Evolutionary conservation across 208 protist genomes (phyloP).

Genomic region (Acanthamoeba healyi): DNA sequence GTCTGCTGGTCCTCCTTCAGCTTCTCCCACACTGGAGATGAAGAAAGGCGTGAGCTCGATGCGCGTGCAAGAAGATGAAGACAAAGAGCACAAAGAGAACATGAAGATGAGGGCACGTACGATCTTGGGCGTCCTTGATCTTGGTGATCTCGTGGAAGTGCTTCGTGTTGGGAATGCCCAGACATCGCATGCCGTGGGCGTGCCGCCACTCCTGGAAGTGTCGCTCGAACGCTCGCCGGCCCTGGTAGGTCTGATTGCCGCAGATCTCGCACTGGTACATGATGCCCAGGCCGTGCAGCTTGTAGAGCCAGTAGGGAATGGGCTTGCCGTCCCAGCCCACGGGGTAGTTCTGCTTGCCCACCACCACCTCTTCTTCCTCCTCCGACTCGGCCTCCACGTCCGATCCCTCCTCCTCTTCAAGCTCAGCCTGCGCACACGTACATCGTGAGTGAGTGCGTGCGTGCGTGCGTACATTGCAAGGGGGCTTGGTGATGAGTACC

Average conservation of each 20-base stretch:
- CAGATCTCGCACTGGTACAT: constrained; percentile 96
- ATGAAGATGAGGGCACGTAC: constrained; percentile 68
- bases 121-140: constrained; percentile 91
- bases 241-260: constrained; percentile 92
- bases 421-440: constrained; percentile 80
- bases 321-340: constrained; percentile 95
- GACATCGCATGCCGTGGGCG: constrained; percentile 91
- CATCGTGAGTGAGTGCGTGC: neutral
- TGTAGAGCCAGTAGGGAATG: constrained; percentile 96
- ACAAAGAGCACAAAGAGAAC: neutral
- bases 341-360: constrained; percentile 91
- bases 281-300: constrained; percentile 93
- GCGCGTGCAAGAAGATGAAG: neutral
- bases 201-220: constrained; percentile 94
- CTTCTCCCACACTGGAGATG: constrained; percentile 81
- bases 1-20: constrained; percentile 80
- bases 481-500: neutral
- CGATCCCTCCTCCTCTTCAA: constrained; percentile 85
- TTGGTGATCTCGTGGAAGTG: constrained; percentile 94
- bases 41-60: too few relatives aligned
- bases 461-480: neutral
- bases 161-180: constrained; percentile 94
- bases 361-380: constrained; percentile 81
- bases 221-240: constrained; percentile 92
- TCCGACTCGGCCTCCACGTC: constrained; percentile 81